Evolutionary conservation across 2,329 filamentous ascomycete genomes (phyloP).

Genomic region (Cordyceps tenuipes): DNA sequence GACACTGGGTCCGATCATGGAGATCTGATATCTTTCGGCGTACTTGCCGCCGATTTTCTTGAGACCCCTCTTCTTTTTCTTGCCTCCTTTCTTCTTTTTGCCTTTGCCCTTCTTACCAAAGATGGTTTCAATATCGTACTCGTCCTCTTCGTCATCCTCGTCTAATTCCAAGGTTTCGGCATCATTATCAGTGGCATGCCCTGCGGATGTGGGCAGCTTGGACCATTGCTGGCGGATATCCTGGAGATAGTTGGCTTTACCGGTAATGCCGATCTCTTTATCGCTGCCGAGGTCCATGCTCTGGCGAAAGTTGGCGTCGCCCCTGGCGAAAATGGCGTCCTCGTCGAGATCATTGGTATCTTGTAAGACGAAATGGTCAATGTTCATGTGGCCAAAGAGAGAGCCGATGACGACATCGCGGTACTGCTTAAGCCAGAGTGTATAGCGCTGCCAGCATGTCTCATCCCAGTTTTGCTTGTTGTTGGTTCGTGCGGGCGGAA

Average conservation of each 20-base stretch:
- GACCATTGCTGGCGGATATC: conserved; percentile 75
- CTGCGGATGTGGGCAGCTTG: conserved; percentile 52
- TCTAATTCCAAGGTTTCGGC: conserved; percentile 17
- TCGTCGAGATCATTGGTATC: conserved; percentile 72
- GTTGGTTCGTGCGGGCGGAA: conserved; percentile 78
- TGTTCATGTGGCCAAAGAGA: conserved; percentile 94
- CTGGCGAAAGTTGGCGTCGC: conserved; percentile 17
- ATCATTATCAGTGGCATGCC: background rate
- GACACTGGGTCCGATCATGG: conserved; percentile 75
- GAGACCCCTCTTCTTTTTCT: conserved; percentile 40
- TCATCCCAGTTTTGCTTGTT: conserved; percentile 91
- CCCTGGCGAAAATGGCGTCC: conserved; percentile 26
- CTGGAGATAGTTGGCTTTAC: conserved; percentile 62
- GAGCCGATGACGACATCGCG: conserved; percentile 77
- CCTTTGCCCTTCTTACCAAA: conserved; percentile 15
- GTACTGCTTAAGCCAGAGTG: conserved; percentile 81
- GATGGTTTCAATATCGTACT: conserved; percentile 13
- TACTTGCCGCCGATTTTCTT: conserved; percentile 66
- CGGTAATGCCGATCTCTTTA: conserved; percentile 51
- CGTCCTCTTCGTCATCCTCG: conserved; percentile 18
- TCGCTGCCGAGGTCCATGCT: conserved; percentile 23
- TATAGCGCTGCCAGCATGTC: conserved; percentile 97
- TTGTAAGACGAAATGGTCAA: conserved; percentile 92
- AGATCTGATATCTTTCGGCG: conserved; percentile 77
- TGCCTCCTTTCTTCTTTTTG: conserved; percentile 28